Conservation (phyloP, 495 filamentous ascomycete genomes). For the Penicillium tannophilum region DNA sequence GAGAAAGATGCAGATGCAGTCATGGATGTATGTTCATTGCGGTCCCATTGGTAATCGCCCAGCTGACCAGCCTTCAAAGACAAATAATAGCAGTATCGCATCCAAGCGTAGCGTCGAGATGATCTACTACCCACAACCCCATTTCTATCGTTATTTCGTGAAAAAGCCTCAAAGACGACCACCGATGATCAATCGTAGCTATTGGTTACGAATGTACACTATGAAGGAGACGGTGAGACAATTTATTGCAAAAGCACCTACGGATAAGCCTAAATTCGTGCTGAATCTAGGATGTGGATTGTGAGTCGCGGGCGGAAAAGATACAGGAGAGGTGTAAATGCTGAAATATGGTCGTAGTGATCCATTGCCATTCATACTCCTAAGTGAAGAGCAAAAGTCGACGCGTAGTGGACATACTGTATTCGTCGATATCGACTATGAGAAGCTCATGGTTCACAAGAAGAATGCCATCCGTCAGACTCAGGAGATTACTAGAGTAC, state of each 20-base stretch:
- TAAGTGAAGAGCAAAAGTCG: conserved; percentile 58
- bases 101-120: conserved; percentile 88
- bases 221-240: conserved; percentile 70
- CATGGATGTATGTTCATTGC: conserved; percentile 57
- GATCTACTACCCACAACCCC: conserved; percentile 74
- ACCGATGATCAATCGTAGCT: conserved; percentile 85
- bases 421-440: conserved; percentile 89
- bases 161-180: conserved; percentile 77
- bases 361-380: conserved; percentile 84
- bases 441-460: conserved; percentile 77
- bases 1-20: conserved; percentile 63
- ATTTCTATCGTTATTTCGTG: conserved; percentile 87
- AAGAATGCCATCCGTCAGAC: conserved; percentile 69
- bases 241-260: conserved; percentile 61
- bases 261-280: conserved; percentile 68
- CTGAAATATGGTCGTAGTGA: conserved; percentile 61
- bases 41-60: not conserved
- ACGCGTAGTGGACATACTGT: conserved; percentile 52
- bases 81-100: conserved; percentile 86
- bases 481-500: conserved; percentile 53
- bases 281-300: conserved; percentile 91
- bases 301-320: conserved; percentile 55
- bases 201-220: conserved; percentile 82
- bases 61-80: conserved; percentile 47
- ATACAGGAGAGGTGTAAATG: conserved; percentile 13